Conservation (phyloP, 495 filamentous ascomycete genomes). For the Stereocaulon alpinum region DNA sequence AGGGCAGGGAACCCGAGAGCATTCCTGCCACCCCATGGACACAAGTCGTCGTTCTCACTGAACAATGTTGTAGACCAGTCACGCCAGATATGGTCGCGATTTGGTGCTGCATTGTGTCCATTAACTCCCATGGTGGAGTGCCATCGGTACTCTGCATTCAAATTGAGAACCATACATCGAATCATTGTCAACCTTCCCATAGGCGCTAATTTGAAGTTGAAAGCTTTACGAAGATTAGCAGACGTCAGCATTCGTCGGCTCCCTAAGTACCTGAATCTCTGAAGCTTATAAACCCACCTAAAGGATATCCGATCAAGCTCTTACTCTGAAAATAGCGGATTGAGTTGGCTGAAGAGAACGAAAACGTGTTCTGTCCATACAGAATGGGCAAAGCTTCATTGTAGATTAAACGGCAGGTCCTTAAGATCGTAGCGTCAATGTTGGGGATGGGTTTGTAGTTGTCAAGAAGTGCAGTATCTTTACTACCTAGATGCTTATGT, state of each 20-base stretch:
- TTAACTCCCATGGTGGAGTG: slow-evolving; percentile 7
- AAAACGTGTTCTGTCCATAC: slow-evolving; percentile 19
- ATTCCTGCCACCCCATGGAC: slow-evolving; percentile 10
- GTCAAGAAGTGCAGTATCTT: slow-evolving; percentile 18
- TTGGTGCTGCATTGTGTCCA: not conserved
- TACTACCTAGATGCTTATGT: slow-evolving; percentile 19
- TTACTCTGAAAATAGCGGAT: slow-evolving; percentile 20
- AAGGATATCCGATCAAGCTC: slow-evolving; percentile 13
- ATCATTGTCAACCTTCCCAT: slow-evolving; percentile 16
- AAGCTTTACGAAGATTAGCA: slow-evolving; percentile 9
- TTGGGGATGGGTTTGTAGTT: slow-evolving; percentile 19
- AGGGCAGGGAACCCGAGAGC: slow-evolving; percentile 13
- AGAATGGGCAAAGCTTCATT: slow-evolving; percentile 18
- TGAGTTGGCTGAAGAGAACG: slow-evolving; percentile 14
- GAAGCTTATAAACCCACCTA: slow-evolving; percentile 7
- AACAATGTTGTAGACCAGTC: slow-evolving; percentile 19
- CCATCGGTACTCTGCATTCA: slow-evolving; percentile 17
- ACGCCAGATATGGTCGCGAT: slow-evolving; percentile 17
- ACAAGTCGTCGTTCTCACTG: slow-evolving; percentile 15
- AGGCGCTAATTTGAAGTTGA: slow-evolving; percentile 15
- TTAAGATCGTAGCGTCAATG: slow-evolving; percentile 15
- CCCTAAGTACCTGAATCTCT: not conserved
- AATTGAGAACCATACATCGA: slow-evolving; percentile 11
- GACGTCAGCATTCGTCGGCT: not conserved
- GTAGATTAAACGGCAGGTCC: slow-evolving; percentile 18